These are phyloP conservation scores for Pleurotus eryngii DNA, from an alignment of 768 basidiomycete genomes.

Conservation along the genomic window DNA sequence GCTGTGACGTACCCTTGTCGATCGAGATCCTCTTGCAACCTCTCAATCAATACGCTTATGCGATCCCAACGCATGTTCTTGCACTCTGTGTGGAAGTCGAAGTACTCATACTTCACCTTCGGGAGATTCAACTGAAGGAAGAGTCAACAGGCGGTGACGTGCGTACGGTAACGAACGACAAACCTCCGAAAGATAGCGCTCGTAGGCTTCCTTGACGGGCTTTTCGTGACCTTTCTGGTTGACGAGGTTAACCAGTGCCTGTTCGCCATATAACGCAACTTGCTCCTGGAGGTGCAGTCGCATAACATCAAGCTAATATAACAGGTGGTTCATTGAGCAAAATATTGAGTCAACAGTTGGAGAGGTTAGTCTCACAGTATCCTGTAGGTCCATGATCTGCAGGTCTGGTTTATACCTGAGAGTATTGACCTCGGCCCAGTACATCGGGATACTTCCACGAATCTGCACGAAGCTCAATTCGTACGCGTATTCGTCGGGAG, in stretches of 20 bases:
- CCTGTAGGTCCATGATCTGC: slow-evolving; percentile 89
- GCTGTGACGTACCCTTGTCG: slow-evolving; percentile 55
- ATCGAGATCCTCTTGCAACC: slow-evolving; percentile 64
- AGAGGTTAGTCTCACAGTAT: slow-evolving; percentile 56
- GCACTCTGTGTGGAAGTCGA: slow-evolving; percentile 97
- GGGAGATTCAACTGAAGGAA: slow-evolving; percentile 54
- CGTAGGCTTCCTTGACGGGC: slow-evolving; percentile 94
- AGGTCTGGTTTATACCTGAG: slow-evolving; percentile 94
- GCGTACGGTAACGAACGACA: slow-evolving; percentile 9
- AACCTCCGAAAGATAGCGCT: slow-evolving; percentile 68
- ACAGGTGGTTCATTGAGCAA: background rate
- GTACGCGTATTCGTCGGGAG: slow-evolving; percentile 46
- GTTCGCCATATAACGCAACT: slow-evolving; percentile 69
- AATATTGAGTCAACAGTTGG: background rate
- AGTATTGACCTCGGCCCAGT: slow-evolving; percentile 96
- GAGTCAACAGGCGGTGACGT: slow-evolving; percentile 3
- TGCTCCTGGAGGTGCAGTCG: slow-evolving; percentile 73
- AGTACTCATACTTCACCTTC: slow-evolving; percentile 85
- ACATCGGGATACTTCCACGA: slow-evolving; percentile 89
- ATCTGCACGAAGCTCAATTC: slow-evolving; percentile 90
- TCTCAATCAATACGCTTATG: slow-evolving; percentile 77
- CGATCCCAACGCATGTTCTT: slow-evolving; percentile 94
- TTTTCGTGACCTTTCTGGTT: slow-evolving; percentile 92
- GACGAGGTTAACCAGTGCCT: slow-evolving; percentile 84
- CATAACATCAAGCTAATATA: slow-evolving; percentile 61